Conservation (phyloP, 257 asterid genomes). For the Forsythia viridissima region DNA sequence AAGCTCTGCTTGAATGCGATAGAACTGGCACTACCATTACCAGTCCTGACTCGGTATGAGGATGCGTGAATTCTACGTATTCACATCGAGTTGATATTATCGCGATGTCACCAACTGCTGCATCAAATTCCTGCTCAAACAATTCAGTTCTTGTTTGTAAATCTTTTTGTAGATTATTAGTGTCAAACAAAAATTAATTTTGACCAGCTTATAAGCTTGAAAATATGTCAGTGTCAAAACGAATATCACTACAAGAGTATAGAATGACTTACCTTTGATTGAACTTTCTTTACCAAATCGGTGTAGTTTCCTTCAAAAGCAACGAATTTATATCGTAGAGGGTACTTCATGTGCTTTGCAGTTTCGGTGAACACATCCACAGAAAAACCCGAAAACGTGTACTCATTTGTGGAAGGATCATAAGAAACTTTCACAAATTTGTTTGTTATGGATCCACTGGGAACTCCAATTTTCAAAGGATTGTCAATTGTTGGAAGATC, state of each 20-base stretch:
- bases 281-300: conserved; percentile 34
- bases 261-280: conserved; percentile 27
- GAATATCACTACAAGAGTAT: not conserved
- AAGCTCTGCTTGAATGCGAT: conserved; percentile 24
- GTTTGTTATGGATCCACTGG: conserved; percentile 18
- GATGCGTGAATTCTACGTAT: conserved; percentile 45
- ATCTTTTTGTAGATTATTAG: no score
- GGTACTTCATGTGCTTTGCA: conserved; percentile 16
- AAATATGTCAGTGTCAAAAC: not conserved
- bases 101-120: conserved; percentile 45
- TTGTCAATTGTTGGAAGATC: conserved; percentile 24
- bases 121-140: conserved; percentile 36
- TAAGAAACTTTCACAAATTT: conserved; percentile 34
- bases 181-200: no score
- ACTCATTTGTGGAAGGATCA: not conserved
- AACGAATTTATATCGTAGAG: conserved; percentile 15
- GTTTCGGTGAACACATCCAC: conserved; percentile 33
- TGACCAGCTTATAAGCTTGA: no score
- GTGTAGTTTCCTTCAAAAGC: conserved; percentile 26
- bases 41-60: conserved; percentile 43
- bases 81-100: conserved; percentile 30
- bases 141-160: no score
- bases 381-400: conserved; percentile 33
- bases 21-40: conserved; percentile 43
- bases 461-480: conserved; percentile 40